Evolutionary conservation across 2,329 filamentous ascomycete genomes (phyloP).

Genomic region (Penicillium sp.): DNA sequence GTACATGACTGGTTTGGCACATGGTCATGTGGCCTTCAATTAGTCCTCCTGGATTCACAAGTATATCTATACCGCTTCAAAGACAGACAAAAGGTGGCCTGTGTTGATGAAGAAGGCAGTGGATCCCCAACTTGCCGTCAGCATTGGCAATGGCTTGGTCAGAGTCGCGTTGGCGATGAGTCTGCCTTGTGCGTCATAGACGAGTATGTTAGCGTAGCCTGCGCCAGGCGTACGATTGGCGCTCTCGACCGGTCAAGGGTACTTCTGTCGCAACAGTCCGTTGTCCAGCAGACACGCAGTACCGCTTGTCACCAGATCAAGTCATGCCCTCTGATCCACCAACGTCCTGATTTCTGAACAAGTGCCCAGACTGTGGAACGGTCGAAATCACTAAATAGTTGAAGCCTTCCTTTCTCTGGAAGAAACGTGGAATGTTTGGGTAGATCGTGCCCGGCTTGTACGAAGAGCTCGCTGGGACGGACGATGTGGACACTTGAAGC

Average conservation of each 20-base stretch:
- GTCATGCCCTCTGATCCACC: slow-evolving; percentile 53
- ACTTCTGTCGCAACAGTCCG: slow-evolving; percentile 44
- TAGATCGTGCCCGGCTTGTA: slow-evolving; percentile 16
- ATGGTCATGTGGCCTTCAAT: neutral
- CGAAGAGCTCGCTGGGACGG: slow-evolving; percentile 22
- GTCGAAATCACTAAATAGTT: slow-evolving; percentile 45
- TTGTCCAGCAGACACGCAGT: slow-evolving; percentile 47
- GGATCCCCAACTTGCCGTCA: slow-evolving; percentile 47
- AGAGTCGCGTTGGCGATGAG: slow-evolving; percentile 43
- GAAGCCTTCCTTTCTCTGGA: slow-evolving; percentile 31
- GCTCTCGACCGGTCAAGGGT: slow-evolving; percentile 52
- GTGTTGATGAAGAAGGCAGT: slow-evolving; percentile 50
- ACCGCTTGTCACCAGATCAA: slow-evolving; percentile 44
- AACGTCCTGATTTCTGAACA: slow-evolving; percentile 45
- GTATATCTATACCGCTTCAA: slow-evolving; percentile 37
- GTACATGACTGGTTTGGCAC: neutral
- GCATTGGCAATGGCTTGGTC: slow-evolving; percentile 42
- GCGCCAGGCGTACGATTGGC: too few species aligned
- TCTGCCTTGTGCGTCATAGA: too few species aligned
- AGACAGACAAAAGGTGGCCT: slow-evolving; percentile 49
- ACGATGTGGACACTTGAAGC: slow-evolving; percentile 16
- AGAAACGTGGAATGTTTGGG: slow-evolving; percentile 22
- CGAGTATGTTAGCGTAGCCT: too few species aligned
- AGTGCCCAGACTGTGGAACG: slow-evolving; percentile 46
- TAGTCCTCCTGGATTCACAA: neutral